Conservation (phyloP, 2,329 filamentous ascomycete genomes). For the Helotiales sp. region DNA sequence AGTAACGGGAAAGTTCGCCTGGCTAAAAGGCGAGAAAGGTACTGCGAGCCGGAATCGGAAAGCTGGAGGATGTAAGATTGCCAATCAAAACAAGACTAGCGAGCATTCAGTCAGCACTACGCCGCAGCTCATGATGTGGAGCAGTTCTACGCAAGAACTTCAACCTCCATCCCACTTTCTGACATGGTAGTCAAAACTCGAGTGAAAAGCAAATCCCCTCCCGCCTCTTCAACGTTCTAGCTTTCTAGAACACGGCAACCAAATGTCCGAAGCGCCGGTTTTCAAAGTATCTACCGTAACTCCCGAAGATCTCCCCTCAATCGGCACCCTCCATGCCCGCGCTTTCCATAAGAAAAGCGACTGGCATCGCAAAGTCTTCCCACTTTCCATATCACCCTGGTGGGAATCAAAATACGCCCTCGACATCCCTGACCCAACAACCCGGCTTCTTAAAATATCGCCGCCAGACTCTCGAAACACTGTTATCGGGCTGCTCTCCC, state of each 20-base stretch:
- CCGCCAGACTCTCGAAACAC: not conserved
- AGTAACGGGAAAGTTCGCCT: too few species aligned
- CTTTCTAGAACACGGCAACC: not conserved
- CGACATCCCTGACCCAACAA: not conserved
- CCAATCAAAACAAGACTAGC: too few species aligned
- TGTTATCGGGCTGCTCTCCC: not conserved
- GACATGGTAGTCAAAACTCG: not conserved
- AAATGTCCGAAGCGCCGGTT: not conserved
- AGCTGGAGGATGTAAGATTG: too few species aligned
- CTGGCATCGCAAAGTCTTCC: constrained; percentile 10
- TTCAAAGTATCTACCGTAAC: not conserved
- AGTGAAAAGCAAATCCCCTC: too few species aligned
- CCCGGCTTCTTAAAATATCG: not conserved
- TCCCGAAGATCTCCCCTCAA: constrained; percentile 3
- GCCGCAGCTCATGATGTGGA: too few species aligned
- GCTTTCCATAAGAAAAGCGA: constrained; percentile 1
- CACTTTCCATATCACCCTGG: not conserved
- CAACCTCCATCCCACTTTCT: not conserved
- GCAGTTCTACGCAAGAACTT: too few species aligned
- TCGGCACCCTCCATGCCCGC: constrained; percentile 4
- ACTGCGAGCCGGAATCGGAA: too few species aligned
- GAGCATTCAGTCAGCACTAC: too few species aligned
- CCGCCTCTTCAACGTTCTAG: too few species aligned
- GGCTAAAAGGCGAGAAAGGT: too few species aligned
- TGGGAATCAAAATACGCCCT: not conserved